phyloP scores from a whole-genome alignment of 2,329 filamentous ascomycete species.

The Neonectria hederae region DNA sequence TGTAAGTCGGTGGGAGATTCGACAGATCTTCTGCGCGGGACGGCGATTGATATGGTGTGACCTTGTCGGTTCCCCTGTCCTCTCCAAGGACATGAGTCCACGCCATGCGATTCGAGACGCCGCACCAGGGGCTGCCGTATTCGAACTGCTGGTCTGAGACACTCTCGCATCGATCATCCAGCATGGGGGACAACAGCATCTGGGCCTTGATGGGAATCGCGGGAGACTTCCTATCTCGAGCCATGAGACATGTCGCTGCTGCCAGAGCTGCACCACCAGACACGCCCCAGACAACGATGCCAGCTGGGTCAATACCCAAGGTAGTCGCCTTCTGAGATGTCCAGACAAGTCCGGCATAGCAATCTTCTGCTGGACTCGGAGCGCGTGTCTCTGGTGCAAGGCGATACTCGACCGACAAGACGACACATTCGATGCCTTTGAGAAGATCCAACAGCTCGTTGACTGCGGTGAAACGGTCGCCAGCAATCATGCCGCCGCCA shows the following conservation, averaged over 20 bases:
- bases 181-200: slow-evolving; percentile 37
- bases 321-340: slow-evolving; percentile 20
- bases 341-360: slow-evolving; percentile 34
- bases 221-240: slow-evolving; percentile 27
- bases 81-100: slow-evolving; percentile 31
- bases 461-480: slow-evolving; percentile 28
- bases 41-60: slow-evolving; percentile 30
- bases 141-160: slow-evolving; percentile 35
- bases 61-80: slow-evolving; percentile 16
- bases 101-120: slow-evolving; percentile 23
- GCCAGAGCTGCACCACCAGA: slow-evolving; percentile 37
- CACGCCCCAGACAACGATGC: slow-evolving; percentile 30
- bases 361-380: slow-evolving; percentile 31
- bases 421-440: slow-evolving; percentile 26
- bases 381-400: slow-evolving; percentile 37
- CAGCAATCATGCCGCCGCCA: slow-evolving; percentile 32
- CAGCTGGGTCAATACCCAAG: slow-evolving; percentile 27
- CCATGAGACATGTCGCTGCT: slow-evolving; percentile 32
- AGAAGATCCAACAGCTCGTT: slow-evolving; percentile 24
- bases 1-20: slow-evolving; percentile 31
- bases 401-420: slow-evolving; percentile 39
- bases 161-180: slow-evolving; percentile 33
- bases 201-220: slow-evolving; percentile 28
- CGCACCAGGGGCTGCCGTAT: slow-evolving; percentile 31
- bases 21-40: slow-evolving; percentile 29